Conservation (phyloP, 805 yeast species). For the Torulaspora franciscae region DNA sequence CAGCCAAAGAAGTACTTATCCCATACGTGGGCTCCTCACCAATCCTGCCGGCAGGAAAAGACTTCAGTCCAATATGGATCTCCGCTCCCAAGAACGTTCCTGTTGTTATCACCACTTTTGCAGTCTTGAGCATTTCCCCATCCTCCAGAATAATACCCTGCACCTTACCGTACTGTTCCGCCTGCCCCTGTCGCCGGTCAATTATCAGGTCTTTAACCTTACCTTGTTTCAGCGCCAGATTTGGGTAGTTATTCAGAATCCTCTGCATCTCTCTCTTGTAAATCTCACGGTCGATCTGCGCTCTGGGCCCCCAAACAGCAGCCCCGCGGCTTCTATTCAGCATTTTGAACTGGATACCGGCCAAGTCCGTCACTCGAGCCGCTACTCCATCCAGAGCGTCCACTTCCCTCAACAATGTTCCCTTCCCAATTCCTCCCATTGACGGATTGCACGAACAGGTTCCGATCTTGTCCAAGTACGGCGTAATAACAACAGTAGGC, state of each 20-base stretch:
- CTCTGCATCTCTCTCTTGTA: slow-evolving; percentile 77
- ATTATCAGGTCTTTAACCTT: slow-evolving; percentile 82
- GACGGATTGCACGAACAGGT: slow-evolving; percentile 96
- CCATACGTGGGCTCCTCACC: slow-evolving; percentile 93
- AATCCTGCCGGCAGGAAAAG: slow-evolving; percentile 85
- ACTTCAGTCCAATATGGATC: slow-evolving; percentile 80
- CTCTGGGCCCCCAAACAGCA: slow-evolving; percentile 99
- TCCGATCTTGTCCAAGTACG: slow-evolving; percentile 69
- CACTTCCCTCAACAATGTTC: slow-evolving; percentile 83
- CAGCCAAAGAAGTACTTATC: slow-evolving; percentile 66
- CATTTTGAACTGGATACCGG: slow-evolving; percentile 88
- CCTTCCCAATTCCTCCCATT: slow-evolving; percentile 98
- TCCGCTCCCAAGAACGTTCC: slow-evolving; percentile 96
- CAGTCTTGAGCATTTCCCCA: slow-evolving; percentile 55
- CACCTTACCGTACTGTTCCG: slow-evolving; percentile 39
- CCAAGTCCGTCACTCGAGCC: slow-evolving; percentile 77
- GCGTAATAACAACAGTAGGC: slow-evolving; percentile 57
- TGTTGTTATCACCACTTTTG: slow-evolving; percentile 80
- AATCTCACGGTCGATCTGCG: slow-evolving; percentile 85
- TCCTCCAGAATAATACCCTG: slow-evolving; percentile 69
- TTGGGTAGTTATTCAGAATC: slow-evolving; percentile 51
- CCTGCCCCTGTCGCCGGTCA: slow-evolving; percentile 33
- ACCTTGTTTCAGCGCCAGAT: slow-evolving; percentile 53
- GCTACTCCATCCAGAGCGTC: slow-evolving; percentile 96
- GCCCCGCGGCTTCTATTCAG: slow-evolving; percentile 78